Percentiles rank a stretch among this genome's conserved stretches.
phyloP scores from a whole-genome alignment of 2,329 filamentous ascomycete species.

The Cladosporium velox region DNA sequence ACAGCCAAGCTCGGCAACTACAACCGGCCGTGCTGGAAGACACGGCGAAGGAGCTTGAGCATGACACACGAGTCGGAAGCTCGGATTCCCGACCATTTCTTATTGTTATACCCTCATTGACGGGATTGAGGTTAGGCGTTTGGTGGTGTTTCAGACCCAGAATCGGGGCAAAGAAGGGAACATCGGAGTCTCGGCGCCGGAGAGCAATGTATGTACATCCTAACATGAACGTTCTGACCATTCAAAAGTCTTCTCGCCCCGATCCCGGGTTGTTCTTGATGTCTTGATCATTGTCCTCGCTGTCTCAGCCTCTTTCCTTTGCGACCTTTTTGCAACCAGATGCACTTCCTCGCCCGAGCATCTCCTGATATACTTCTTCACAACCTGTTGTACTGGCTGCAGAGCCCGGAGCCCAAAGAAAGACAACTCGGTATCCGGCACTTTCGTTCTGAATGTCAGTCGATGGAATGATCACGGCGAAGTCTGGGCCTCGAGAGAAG shows the following conservation, averaged over 20 bases:
- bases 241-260: not conserved
- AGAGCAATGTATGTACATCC: conserved; percentile 17
- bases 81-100: conserved; percentile 1
- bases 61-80: not conserved
- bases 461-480: conserved; percentile 1
- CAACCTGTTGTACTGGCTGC: not conserved
- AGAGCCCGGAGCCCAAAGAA: conserved; percentile 11
- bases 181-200: conserved; percentile 9
- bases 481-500: not conserved
- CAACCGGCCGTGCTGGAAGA: conserved; percentile 46
- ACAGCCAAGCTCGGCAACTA: conserved; percentile 57
- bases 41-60: conserved; percentile 32
- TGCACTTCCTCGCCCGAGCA: conserved; percentile 8
- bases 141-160: conserved; percentile 7
- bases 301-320: conserved; percentile 21
- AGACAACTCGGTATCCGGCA: conserved; percentile 2
- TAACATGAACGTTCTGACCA: not conserved
- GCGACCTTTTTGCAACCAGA: not conserved
- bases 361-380: conserved; percentile 15
- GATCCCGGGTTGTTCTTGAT: not conserved
- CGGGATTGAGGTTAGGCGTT: conserved; percentile 11
- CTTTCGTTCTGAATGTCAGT: not conserved
- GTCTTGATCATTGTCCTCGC: conserved; percentile 12
- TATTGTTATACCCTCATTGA: conserved; percentile 12
- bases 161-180: conserved; percentile 10